Base-by-base conservation (phyloP, 2,329 filamentous ascomycete genomes). In the Elsinoe fawcettii region DNA sequence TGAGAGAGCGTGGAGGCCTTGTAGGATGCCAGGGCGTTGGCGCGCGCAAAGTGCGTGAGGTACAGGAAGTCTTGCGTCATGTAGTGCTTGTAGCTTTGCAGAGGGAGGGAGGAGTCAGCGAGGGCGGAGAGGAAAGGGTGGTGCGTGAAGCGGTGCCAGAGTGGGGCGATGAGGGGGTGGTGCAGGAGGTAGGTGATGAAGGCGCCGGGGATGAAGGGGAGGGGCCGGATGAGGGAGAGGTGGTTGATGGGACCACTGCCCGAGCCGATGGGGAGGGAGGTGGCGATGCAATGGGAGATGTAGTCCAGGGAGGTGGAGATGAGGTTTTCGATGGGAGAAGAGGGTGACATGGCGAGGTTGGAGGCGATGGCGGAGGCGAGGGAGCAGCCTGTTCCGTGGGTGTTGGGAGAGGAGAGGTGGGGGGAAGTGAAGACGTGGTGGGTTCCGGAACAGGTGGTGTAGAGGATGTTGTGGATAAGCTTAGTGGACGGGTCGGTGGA, bases 301-400 rank as follows among this genome's bases (percentile, higher is more conserved):
- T 90, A 91, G 44, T 80, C 76, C 62, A 84, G 87, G 1, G 84
- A 86, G n/a, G 77, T 75, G 56, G 77, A 78, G n/a, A 88, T 86
- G 30, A 87, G 83, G 41, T 75, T 69, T 1, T 77, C 70, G 1
- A 87, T 75, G 5, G 76, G 72, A 51, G 0, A 83, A 84, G 55
- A 75, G 79, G 12, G 86, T 78, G 6, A 91, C 70, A 60, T 87
- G 86, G n/a, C 85, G 5, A 91, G 70, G 59, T 87, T 86, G 14
- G 85, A 85, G 1, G 87, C 84, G 64, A 91, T 87, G 2, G 87
- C 86, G 60, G 87, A 96, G 39, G 93, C 93, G 59, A 97, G 79
- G 8, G 90, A 95, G 68, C 93, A 99, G 3, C 93, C 93, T 0
- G 93, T 97, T 0, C 93, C 93, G 66, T 99, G 93, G 0, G 92